Evolutionary conservation across 2,329 filamentous ascomycete genomes (phyloP).

Genomic region (Sclerotinia spermophila): DNA sequence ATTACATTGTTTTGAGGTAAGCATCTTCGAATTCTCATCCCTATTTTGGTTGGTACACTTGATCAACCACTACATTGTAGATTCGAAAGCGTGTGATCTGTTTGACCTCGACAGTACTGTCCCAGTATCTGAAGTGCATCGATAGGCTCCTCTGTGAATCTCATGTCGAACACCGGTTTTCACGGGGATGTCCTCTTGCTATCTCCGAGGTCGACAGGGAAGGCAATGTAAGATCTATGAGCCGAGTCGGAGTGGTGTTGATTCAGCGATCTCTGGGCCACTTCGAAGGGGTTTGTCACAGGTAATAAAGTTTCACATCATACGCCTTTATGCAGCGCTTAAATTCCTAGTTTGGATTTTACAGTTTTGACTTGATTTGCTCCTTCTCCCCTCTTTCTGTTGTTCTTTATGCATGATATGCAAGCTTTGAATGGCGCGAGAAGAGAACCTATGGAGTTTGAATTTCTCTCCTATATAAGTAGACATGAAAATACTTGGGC

Average conservation of each 20-base stretch:
- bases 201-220: not conserved
- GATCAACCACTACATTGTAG: not conserved
- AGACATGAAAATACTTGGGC: rapidly evolving
- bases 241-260: rapidly evolving
- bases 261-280: not conserved
- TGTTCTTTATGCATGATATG: not conserved
- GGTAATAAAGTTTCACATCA: not conserved
- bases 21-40: no score
- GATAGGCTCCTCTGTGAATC: no score
- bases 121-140: no score
- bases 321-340: not conserved
- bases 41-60: no score
- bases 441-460: not conserved
- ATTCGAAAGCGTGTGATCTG: not conserved
- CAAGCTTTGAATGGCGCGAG: rapidly evolving
- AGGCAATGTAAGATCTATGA: not conserved
- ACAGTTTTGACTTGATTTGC: no score
- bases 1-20: no score
- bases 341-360: rapidly evolving
- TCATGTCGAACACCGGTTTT: rapidly evolving
- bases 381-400: no score
- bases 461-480: rapidly evolving
- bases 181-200: not conserved
- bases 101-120: not conserved
- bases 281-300: rapidly evolving